Conservation (phyloP, 441 rosid genomes). For the Erysimum pusillum region DNA sequence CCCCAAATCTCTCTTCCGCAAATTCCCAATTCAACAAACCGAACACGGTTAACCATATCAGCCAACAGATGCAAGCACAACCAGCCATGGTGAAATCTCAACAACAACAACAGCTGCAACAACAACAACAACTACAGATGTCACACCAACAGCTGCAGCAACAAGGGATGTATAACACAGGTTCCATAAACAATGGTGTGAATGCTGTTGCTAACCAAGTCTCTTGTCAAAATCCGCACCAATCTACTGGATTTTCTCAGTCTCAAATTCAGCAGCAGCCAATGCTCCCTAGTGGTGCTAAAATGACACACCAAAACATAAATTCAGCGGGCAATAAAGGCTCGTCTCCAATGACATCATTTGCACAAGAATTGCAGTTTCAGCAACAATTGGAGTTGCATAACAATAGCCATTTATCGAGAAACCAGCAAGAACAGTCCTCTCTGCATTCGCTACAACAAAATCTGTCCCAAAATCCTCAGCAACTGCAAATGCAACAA, state of each 20-base stretch:
- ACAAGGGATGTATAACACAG: conserved; percentile 42
- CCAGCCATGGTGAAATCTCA: conserved; percentile 48
- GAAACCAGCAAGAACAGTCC: conserved; percentile 72
- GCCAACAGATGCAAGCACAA: conserved; percentile 48
- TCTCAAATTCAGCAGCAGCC: conserved; percentile 79
- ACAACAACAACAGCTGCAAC: conserved; percentile 46
- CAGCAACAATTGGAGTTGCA: conserved; percentile 79
- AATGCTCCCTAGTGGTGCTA: conserved; percentile 51
- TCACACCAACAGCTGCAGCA: conserved; percentile 53
- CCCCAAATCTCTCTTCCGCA: conserved; percentile 60
- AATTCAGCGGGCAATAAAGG: conserved; percentile 49
- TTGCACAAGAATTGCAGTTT: conserved; percentile 74
- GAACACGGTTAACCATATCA: conserved; percentile 53
- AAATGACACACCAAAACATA: conserved; percentile 34
- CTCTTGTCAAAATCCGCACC: conserved; percentile 43
- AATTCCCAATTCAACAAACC: conserved; percentile 70
- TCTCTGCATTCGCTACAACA: conserved; percentile 66
- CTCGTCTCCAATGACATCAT: conserved; percentile 63
- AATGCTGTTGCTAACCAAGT: conserved; percentile 34
- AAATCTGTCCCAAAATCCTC: conserved; percentile 68
- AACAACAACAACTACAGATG: conserved; percentile 50
- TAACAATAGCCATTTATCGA: conserved; percentile 61
- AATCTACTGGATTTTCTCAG: conserved; percentile 62
- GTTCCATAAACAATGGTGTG: conserved; percentile 39
- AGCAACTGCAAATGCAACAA: conserved; percentile 67